phyloP scores from a whole-genome alignment of 257 asterid species.

The Cordia subcordata region DNA sequence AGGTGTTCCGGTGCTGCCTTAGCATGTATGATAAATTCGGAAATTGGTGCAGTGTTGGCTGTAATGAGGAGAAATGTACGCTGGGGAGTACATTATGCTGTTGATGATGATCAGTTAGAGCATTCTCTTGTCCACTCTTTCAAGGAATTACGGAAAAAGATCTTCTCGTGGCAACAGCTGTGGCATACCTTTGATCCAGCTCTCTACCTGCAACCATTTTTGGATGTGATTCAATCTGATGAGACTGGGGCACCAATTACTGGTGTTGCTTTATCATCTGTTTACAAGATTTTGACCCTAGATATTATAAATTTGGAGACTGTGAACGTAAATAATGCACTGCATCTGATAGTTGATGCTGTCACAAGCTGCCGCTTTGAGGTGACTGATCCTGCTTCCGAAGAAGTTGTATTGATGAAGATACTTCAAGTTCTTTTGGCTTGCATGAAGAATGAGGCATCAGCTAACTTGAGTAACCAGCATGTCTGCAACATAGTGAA shows the following conservation, averaged over 20 bases:
- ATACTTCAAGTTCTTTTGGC: conserved; percentile 96
- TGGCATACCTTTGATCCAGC: conserved; percentile 80
- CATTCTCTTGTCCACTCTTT: conserved; percentile 75
- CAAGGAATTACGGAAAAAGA: conserved; percentile 75
- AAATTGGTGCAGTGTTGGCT: conserved; percentile 94
- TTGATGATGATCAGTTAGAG: conserved; percentile 82
- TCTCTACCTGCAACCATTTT: conserved; percentile 75
- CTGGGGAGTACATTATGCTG: conserved; percentile 86
- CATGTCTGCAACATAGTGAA: conserved; percentile 90
- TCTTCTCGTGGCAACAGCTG: conserved; percentile 67
- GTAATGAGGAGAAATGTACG: conserved; percentile 99
- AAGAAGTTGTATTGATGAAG: conserved; percentile 95
- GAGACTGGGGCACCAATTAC: conserved; percentile 98
- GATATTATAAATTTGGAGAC: conserved; percentile 66
- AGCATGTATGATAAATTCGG: conserved; percentile 88
- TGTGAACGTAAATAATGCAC: conserved; percentile 69
- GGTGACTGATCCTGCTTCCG: conserved; percentile 98
- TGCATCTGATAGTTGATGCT: conserved; percentile 83
- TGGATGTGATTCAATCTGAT: conserved; percentile 89
- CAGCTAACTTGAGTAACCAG: conserved; percentile 65
- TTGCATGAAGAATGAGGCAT: conserved; percentile 88
- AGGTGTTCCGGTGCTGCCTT: conserved; percentile 71
- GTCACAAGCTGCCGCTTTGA: conserved; percentile 97
- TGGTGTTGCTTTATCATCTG: conserved; percentile 91
- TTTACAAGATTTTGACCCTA: conserved; percentile 74